Percentiles rank a stretch among this genome's conserved stretches.
Conservation (phyloP, 106 monocot genomes). For the Posidonia australis region DNA sequence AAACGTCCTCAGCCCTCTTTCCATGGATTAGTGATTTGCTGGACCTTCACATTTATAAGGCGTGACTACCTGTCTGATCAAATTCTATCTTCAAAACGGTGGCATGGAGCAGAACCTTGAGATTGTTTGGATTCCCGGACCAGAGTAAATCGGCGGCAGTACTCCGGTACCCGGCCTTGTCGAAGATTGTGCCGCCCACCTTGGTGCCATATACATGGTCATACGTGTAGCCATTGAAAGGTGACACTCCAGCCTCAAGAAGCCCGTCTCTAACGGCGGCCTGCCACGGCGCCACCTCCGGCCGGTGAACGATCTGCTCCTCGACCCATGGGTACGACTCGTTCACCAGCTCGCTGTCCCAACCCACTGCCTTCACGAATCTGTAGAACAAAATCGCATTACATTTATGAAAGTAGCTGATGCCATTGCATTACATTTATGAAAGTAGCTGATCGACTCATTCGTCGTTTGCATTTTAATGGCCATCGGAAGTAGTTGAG, state of each 20-base stretch:
- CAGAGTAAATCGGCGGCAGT: constrained; percentile 61
- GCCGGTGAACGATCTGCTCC: constrained; percentile 40
- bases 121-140: constrained; percentile 34
- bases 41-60: too few species aligned
- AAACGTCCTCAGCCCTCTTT: background rate
- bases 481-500: background rate
- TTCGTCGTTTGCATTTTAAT: background rate
- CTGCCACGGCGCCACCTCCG: constrained; percentile 56
- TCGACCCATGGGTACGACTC: constrained; percentile 56
- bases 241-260: constrained; percentile 52
- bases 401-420: too few species aligned
- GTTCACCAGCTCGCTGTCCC: constrained; percentile 44
- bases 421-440: too few species aligned
- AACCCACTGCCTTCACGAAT: constrained; percentile 32
- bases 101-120: constrained; percentile 49
- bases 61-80: constrained; percentile 18
- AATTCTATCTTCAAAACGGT: constrained; percentile 54
- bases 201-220: constrained; percentile 75
- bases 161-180: constrained; percentile 38
- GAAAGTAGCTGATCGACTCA: background rate
- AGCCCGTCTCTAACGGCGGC: constrained; percentile 45
- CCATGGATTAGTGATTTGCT: too few species aligned
- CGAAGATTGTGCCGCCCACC: constrained; percentile 67
- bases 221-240: constrained; percentile 72
- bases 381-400: constrained; percentile 9